Conservation (phyloP, 768 basidiomycete genomes). For the Suillus paluster region DNA sequence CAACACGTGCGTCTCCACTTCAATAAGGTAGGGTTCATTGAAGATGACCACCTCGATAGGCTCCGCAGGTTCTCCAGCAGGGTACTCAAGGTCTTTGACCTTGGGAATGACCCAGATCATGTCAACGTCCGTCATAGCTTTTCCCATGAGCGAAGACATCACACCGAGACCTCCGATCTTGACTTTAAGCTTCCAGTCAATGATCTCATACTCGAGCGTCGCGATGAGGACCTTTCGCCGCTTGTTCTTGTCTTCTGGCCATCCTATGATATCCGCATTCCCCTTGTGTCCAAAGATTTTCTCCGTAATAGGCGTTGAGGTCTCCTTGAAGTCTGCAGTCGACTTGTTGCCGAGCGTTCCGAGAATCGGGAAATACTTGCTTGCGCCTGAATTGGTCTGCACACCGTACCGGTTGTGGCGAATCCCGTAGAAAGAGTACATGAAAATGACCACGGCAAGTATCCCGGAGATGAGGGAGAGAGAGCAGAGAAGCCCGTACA, state of each 20-base stretch:
- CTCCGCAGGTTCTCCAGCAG: constrained; percentile 87
- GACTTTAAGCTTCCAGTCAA: constrained; percentile 98
- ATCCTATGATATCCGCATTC: constrained; percentile 83
- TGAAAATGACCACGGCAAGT: constrained; percentile 84
- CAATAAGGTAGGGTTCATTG: constrained; percentile 93
- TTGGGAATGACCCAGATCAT: constrained; percentile 94
- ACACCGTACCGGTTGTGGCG: constrained; percentile 92
- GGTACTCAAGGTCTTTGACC: constrained; percentile 94
- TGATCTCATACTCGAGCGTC: constrained; percentile 94
- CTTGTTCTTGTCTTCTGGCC: constrained; percentile 93
- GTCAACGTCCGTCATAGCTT: constrained; percentile 97
- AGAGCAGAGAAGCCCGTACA: constrained; percentile 80
- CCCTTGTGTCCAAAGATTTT: constrained; percentile 69
- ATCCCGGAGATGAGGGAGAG: constrained; percentile 88
- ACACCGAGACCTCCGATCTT: constrained; percentile 98
- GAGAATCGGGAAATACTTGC: constrained; percentile 89
- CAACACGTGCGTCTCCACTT: constrained; percentile 90
- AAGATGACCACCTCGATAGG: constrained; percentile 97
- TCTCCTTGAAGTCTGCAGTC: constrained; percentile 71
- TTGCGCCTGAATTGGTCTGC: constrained; percentile 68
- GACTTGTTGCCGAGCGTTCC: constrained; percentile 68
- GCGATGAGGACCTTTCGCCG: constrained; percentile 90
- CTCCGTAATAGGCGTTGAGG: constrained; percentile 58
- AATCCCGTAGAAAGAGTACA: constrained; percentile 97
- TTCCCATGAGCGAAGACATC: constrained; percentile 98